Conservation (phyloP, 129 eudicot genomes). For the Pulicaria dysenterica region DNA sequence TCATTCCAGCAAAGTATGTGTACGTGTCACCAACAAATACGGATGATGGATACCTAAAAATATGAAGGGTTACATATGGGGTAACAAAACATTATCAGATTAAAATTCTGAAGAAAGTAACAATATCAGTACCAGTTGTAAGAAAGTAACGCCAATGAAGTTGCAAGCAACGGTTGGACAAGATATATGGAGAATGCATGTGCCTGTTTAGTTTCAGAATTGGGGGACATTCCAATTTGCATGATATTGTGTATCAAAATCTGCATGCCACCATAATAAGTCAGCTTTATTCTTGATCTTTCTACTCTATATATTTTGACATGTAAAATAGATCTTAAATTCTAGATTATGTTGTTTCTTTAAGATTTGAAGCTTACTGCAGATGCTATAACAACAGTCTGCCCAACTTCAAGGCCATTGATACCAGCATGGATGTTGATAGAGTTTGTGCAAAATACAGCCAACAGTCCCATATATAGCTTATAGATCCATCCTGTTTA, state of each 20-base stretch:
- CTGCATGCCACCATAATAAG: constrained; percentile 45
- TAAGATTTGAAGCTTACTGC: constrained; percentile 69
- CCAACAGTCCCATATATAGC: constrained; percentile 93
- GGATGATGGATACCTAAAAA: constrained; percentile 90
- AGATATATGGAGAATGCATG: constrained; percentile 98
- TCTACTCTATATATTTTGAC: constrained; percentile 18
- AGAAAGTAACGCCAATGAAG: constrained; percentile 92
- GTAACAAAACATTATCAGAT: not conserved
- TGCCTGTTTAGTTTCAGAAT: constrained; percentile 85
- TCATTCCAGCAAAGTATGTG: constrained; percentile 98
- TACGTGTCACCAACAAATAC: constrained; percentile 99
- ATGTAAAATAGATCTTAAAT: constrained; percentile 15
- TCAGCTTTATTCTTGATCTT: constrained; percentile 29
- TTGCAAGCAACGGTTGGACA: constrained; percentile 85
- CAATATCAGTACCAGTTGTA: constrained; percentile 70
- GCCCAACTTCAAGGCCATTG: constrained; percentile 99
- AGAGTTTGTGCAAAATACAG: constrained; percentile 94
- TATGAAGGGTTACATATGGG: constrained; percentile 13
- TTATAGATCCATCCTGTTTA: constrained; percentile 86
- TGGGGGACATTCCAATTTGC: constrained; percentile 88
- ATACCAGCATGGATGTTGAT: constrained; percentile 97
- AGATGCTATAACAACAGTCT: constrained; percentile 87
- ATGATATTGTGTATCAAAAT: constrained; percentile 84
- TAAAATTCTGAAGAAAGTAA: not conserved
- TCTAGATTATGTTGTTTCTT: not conserved